Conservation (phyloP, 116 monocot species). For the Phalaenopsis hybrid region DNA sequence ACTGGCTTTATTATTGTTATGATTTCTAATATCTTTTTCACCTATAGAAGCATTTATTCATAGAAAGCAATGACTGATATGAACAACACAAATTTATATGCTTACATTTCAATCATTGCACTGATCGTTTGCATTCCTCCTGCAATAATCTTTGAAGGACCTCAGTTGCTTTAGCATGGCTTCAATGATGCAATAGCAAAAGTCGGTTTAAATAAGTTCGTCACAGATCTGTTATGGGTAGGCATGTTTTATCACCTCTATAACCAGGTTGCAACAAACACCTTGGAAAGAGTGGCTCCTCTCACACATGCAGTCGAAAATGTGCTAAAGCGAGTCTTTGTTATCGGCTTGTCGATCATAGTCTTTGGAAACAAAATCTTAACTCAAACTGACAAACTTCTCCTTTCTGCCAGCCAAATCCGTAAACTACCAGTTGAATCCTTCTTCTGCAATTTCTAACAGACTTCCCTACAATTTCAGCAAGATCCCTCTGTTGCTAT, state of each 20-base stretch:
- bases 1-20: too few species aligned
- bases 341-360: too few species aligned
- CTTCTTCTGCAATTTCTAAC: neutral
- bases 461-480: too few species aligned
- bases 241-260: slow-evolving; percentile 99
- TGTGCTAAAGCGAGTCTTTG: slow-evolving; percentile 53
- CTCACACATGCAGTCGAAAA: slow-evolving; percentile 96
- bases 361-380: too few species aligned
- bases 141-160: slow-evolving; percentile 79
- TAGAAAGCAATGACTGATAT: too few species aligned
- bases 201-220: slow-evolving; percentile 63
- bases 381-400: too few species aligned
- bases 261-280: slow-evolving; percentile 99
- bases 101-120: slow-evolving; percentile 60
- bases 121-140: slow-evolving; percentile 87
- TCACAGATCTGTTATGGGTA: slow-evolving; percentile 19
- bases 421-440: too few species aligned
- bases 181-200: slow-evolving; percentile 87
- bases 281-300: slow-evolving; percentile 97
- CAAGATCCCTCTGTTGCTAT: too few species aligned
- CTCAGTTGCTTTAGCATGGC: slow-evolving; percentile 68
- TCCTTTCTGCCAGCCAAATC: too few species aligned
- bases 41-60: too few species aligned
- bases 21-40: too few species aligned
- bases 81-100: too few species aligned